A percentile compares a stretch with the other conserved stretches of the same genome.
phyloP scores from a whole-genome alignment of 208 protist genomes.

The Phytomonas francai region DNA sequence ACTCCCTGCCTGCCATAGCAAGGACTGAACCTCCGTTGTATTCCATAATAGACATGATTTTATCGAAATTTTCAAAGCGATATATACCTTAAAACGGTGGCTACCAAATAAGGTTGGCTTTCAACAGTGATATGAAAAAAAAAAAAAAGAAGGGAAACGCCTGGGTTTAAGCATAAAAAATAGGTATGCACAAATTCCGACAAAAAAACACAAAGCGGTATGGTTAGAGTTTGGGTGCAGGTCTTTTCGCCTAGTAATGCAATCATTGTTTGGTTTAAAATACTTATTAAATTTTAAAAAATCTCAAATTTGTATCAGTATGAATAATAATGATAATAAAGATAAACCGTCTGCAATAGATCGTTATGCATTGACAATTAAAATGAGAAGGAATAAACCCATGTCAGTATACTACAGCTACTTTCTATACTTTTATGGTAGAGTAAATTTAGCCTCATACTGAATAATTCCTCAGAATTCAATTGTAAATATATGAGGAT shows the following conservation, averaged over 20 bases:
- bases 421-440: neutral
- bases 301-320: slow-evolving; percentile 4
- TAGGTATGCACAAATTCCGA: neutral
- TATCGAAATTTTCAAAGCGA: slow-evolving; percentile 6
- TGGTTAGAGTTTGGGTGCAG: neutral
- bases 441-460: neutral
- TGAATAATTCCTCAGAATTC: neutral
- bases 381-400: neutral
- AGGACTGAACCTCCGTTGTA: slow-evolving; percentile 97
- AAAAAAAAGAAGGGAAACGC: slow-evolving; percentile 8
- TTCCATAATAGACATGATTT: slow-evolving; percentile 82
- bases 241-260: neutral
- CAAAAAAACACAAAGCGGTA: slow-evolving; percentile 3
- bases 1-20: slow-evolving; percentile 98
- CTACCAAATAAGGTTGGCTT: slow-evolving; percentile 1
- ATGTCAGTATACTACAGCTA: neutral
- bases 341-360: neutral
- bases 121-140: slow-evolving; percentile 5
- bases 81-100: neutral
- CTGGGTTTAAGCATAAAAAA: slow-evolving; percentile 9
- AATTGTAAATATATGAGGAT: neutral
- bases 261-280: neutral
- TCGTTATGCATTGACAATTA: neutral
- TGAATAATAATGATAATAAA: slow-evolving; percentile 11
- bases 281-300: slow-evolving; percentile 1